Evolutionary conservation across 306 rosid species (phyloP).

Genomic region (Gastrolobium bilobum): DNA sequence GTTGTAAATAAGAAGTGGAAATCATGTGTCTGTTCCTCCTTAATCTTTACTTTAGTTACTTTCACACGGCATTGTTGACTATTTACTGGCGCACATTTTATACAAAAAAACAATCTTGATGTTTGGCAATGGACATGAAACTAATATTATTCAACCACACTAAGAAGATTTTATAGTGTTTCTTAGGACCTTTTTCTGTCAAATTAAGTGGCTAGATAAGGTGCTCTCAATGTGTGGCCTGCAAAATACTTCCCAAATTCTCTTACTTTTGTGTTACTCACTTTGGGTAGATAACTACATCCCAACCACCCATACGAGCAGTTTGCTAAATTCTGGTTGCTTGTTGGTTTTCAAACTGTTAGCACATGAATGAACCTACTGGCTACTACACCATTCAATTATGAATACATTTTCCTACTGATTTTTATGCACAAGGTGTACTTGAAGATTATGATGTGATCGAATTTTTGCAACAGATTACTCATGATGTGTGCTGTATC

Average conservation of each 20-base stretch:
- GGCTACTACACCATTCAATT: not conserved
- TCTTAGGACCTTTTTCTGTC: constrained; percentile 23
- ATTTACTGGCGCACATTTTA: constrained; percentile 1
- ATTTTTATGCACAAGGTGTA: constrained; percentile 4
- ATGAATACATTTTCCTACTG: not conserved
- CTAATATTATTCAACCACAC: not conserved
- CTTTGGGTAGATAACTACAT: not conserved
- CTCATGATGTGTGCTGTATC: not conserved
- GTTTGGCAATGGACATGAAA: constrained; percentile 36
- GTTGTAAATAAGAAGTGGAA: constrained; percentile 15
- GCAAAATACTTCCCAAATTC: not conserved
- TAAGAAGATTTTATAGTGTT: constrained; percentile 1
- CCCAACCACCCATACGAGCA: not conserved
- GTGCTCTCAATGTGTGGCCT: not conserved
- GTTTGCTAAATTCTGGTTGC: not conserved
- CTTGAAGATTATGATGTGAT: constrained; percentile 31
- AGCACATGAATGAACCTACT: not conserved
- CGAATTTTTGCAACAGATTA: constrained; percentile 15
- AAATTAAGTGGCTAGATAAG: not conserved
- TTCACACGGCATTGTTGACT: constrained; percentile 5
- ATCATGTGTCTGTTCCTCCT: not conserved
- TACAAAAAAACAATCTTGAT: not conserved
- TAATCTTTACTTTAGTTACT: constrained; percentile 16
- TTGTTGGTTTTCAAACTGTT: constrained; percentile 6
- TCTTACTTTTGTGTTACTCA: constrained; percentile 1